These are phyloP conservation scores for Parafenestella ontariensis DNA, from an alignment of 2,329 filamentous ascomycete species.

Conservation along the genomic window DNA sequence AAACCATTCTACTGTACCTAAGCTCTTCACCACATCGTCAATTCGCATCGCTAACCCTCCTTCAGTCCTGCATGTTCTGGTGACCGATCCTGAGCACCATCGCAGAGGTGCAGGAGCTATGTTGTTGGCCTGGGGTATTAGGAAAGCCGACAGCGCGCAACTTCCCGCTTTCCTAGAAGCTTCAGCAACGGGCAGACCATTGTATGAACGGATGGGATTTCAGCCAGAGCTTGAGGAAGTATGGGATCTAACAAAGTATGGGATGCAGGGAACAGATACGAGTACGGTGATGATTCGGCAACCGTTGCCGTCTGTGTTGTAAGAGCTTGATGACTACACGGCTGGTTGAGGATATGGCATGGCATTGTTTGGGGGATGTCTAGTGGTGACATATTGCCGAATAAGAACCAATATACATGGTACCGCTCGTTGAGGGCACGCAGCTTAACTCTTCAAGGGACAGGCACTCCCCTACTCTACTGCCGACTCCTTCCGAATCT, in stretches of 20 bases:
- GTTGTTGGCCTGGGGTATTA: constrained; percentile 50
- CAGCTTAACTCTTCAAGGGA: neutral
- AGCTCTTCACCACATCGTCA: constrained; percentile 1
- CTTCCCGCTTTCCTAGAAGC: constrained; percentile 54
- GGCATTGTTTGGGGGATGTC: neutral
- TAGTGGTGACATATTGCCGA: too few relatives aligned
- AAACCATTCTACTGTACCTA: constrained; percentile 47
- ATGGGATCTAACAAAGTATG: constrained; percentile 41
- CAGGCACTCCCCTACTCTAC: neutral
- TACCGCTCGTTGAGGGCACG: neutral
- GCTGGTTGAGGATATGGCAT: neutral
- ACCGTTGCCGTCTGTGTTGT: constrained; percentile 3
- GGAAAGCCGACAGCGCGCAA: constrained; percentile 49
- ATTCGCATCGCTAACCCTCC: neutral
- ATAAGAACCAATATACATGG: too few relatives aligned
- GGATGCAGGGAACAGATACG: constrained; percentile 31
- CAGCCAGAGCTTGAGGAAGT: constrained; percentile 21
- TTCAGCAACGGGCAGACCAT: constrained; percentile 46
- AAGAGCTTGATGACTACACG: neutral
- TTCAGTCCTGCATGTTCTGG: constrained; percentile 41
- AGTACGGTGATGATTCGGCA: constrained; percentile 43
- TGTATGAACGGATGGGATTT: constrained; percentile 50
- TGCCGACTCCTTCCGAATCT: neutral
- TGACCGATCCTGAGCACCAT: constrained; percentile 50
- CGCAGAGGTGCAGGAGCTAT: constrained; percentile 51